phyloP scores from a whole-genome alignment of 2,329 filamentous ascomycete genomes.

The Emericellopsis cladophorae region DNA sequence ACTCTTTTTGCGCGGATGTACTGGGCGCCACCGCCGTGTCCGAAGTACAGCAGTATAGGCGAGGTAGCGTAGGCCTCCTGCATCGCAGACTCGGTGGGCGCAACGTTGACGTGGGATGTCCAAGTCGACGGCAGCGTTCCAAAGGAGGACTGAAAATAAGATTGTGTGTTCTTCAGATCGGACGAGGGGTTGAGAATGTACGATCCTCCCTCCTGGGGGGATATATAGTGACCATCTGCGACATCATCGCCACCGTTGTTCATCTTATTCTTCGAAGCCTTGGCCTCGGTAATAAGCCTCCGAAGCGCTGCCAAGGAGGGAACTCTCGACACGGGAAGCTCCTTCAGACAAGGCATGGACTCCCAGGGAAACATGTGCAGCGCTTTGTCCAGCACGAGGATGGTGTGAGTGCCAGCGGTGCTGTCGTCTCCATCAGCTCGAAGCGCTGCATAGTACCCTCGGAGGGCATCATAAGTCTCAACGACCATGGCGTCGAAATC shows the following conservation, averaged over 20 bases:
- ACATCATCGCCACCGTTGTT: constrained; percentile 1
- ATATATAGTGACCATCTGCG: constrained; percentile 39
- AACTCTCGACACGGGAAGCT: constrained; percentile 70
- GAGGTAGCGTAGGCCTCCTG: constrained; percentile 50
- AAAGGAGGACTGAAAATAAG: constrained; percentile 55
- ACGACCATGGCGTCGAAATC: constrained; percentile 89
- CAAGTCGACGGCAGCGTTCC: constrained; percentile 55
- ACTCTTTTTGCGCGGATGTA: constrained; percentile 82
- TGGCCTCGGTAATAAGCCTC: constrained; percentile 52
- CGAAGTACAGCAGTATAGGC: constrained; percentile 82
- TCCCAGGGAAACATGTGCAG: constrained; percentile 94
- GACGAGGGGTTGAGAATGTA: constrained; percentile 85
- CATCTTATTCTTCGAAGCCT: constrained; percentile 5
- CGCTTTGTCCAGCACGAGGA: constrained; percentile 83
- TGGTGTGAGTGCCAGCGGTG: constrained; percentile 51
- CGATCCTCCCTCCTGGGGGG: constrained; percentile 37
- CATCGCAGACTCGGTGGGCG: constrained; percentile 70
- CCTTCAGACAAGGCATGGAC: constrained; percentile 74
- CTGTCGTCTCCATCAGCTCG: constrained; percentile 17
- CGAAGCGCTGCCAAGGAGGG: constrained; percentile 76
- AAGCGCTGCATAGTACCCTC: constrained; percentile 54
- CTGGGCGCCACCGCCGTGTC: constrained; percentile 87
- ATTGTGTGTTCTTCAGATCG: constrained; percentile 71
- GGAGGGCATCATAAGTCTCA: constrained; percentile 74
- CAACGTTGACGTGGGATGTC: constrained; percentile 54